These are phyloP conservation scores for Fusarium dimerum DNA, from an alignment of 2,329 filamentous ascomycete genomes.

Conservation along the genomic window DNA sequence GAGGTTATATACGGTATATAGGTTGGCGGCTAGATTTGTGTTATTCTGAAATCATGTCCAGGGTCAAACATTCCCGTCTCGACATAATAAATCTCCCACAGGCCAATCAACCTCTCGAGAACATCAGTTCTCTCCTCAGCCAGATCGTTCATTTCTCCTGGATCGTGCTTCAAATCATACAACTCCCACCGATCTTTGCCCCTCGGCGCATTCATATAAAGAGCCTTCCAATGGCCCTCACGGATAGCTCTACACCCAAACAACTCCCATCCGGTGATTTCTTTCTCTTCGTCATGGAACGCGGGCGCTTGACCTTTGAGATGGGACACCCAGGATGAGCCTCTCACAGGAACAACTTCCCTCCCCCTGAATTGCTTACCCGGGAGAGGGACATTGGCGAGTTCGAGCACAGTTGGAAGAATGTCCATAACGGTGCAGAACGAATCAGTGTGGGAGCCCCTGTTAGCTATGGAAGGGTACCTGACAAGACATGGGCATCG, in stretches of 20 bases:
- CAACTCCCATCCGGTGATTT: conserved; percentile 57
- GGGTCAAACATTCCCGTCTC: conserved; percentile 18
- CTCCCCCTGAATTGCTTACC: conserved; percentile 40
- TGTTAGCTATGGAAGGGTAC: conserved; percentile 31
- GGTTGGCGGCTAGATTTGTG: no score
- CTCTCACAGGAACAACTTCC: conserved; percentile 52
- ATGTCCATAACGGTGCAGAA: conserved; percentile 51
- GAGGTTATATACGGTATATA: no score
- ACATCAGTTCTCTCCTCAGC: conserved; percentile 5
- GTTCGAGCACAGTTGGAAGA: conserved; percentile 48
- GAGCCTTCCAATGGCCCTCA: conserved; percentile 56
- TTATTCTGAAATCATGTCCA: conserved; percentile 4
- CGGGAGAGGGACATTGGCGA: conserved; percentile 44
- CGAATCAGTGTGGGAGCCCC: conserved; percentile 34
- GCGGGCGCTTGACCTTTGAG: conserved; percentile 32
- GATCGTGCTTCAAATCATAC: conserved; percentile 12
- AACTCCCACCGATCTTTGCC: conserved; percentile 18
- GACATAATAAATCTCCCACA: conserved; percentile 15
- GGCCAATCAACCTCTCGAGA: conserved; percentile 8
- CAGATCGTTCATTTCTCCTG: conserved; percentile 10
- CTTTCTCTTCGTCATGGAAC: conserved; percentile 48
- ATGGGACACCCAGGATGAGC: conserved; percentile 28
- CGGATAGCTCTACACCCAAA: conserved; percentile 55
- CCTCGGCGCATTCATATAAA: conserved; percentile 10
- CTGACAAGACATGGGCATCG: conserved; percentile 17